Conservation (phyloP, 129 eudicot species). For the Daucus carota region DNA sequence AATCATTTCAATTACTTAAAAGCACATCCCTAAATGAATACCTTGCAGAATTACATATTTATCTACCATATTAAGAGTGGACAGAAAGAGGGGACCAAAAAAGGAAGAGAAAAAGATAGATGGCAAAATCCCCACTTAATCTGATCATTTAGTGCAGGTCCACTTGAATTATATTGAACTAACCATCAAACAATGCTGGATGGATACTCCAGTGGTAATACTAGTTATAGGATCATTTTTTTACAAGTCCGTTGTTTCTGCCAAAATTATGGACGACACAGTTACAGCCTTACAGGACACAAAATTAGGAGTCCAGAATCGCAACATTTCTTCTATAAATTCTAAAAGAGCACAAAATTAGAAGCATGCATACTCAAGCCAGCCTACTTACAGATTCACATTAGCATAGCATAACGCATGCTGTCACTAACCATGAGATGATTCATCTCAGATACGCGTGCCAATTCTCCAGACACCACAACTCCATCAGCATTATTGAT, state of each 20-base stretch:
- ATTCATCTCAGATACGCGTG: conserved; percentile 48
- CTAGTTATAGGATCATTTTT: not conserved
- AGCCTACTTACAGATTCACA: conserved; percentile 29
- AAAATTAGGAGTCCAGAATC: conserved; percentile 6
- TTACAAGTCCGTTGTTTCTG: not conserved
- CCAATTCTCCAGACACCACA: conserved; percentile 52
- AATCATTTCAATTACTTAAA: not conserved
- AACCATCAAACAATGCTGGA: not conserved
- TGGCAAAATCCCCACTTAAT: not conserved
- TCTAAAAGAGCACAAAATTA: conserved; percentile 17
- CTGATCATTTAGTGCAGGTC: not conserved
- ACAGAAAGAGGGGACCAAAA: not conserved
- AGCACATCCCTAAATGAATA: not conserved
- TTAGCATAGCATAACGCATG: conserved; percentile 73
- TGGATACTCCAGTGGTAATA: not conserved
- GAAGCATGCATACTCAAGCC: conserved; percentile 3
- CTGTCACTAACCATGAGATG: conserved; percentile 69
- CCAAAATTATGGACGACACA: not conserved
- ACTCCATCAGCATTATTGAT: conserved; percentile 44
- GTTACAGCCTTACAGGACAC: not conserved
- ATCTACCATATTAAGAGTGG: not conserved
- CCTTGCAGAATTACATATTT: not conserved
- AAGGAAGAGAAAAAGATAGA: not conserved
- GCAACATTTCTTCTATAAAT: not conserved
- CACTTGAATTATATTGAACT: not conserved